Evolutionary conservation across 257 asterid genomes (phyloP), one percentile per base, ranked within the genome.

Genomic region (Anisodus tanguticus): DNA sequence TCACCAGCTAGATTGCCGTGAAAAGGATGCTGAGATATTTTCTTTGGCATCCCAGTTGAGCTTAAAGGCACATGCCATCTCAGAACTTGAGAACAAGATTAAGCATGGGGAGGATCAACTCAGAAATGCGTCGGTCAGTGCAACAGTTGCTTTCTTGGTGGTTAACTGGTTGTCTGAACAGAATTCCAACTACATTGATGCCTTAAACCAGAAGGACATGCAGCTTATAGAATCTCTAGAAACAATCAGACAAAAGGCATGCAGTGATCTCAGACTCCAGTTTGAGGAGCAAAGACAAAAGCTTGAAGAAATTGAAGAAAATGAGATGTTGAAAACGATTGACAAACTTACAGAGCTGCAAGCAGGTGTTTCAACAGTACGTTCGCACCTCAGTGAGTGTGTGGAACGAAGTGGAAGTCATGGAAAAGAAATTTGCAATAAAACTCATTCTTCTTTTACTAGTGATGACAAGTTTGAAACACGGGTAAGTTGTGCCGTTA

Each of bases 1-100:
- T 3, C 98, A 97, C 86, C 97, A 93, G 90, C 93, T 90, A 80
- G 97, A 95, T 71, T 90, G 97, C 90, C 82, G 85, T 47, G 90
- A 93, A 82, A 95, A 91, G 89, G 98, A 95, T 67, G 87, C 83
- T 35, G 94, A 97, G 86, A 90, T 91, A 82, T 53, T 80, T 67
- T 82, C 78, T 82, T 86, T 95, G 86, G 87, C 86, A 62, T 88
- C 97, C 51, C 90, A 92, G 60, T 85, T 93, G 86, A 85, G 87
- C 83, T 85, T 85, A 49, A 91, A 88, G 89, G 41, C 86, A 72
- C 86, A 91, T 76, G 86, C 86, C 37, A 82, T 89, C 86, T 86
- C 81, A 66, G 92, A 92, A 87, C 93, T 94, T 80, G 88, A 87
- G 91, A 82, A 86, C 84, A 88, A 82, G 86, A 84, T 91, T 17